These are phyloP conservation scores for Trichosanthes cucumerina DNA, from an alignment of 306 rosid genomes.

Conservation along the genomic window DNA sequence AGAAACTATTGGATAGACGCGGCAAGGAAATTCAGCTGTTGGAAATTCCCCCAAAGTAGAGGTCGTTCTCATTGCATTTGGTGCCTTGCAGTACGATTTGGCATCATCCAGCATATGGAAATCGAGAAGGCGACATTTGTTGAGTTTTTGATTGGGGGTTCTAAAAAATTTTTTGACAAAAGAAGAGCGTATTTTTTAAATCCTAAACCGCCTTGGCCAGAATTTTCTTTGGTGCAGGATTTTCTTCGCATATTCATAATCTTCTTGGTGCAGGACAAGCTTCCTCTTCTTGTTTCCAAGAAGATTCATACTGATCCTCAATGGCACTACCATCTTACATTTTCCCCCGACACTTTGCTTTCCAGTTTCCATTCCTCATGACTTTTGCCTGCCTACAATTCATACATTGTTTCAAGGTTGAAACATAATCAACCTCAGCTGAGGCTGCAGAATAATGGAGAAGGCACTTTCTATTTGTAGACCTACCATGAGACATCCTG, in stretches of 20 bases:
- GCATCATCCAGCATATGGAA: not conserved
- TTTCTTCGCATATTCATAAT: conserved; percentile 78
- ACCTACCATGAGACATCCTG: conserved; percentile 87
- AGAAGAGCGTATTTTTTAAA: conserved; percentile 43
- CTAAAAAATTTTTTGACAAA: conserved; percentile 41
- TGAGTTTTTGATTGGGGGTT: conserved; percentile 60
- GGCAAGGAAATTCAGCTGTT: conserved; percentile 16
- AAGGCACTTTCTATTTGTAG: conserved; percentile 73
- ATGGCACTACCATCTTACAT: conserved; percentile 61
- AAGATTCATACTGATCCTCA: conserved; percentile 66
- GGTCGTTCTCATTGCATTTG: not conserved
- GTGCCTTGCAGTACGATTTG: not conserved
- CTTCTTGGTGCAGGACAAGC: conserved; percentile 75
- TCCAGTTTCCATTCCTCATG: conserved; percentile 68
- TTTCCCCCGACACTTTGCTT: conserved; percentile 66
- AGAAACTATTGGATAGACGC: not conserved
- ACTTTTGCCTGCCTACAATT: conserved; percentile 71
- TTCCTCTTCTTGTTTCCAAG: conserved; percentile 59
- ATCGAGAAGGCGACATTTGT: conserved; percentile 28
- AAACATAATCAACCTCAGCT: conserved; percentile 72
- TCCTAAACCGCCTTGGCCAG: conserved; percentile 87
- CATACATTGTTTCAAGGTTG: conserved; percentile 58
- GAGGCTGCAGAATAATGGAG: conserved; percentile 78
- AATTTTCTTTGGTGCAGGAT: conserved; percentile 99
- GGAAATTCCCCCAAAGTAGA: conserved; percentile 9